phyloP scores from a whole-genome alignment of 257 asterid genomes.

The Nicotiana benthamiana region DNA sequence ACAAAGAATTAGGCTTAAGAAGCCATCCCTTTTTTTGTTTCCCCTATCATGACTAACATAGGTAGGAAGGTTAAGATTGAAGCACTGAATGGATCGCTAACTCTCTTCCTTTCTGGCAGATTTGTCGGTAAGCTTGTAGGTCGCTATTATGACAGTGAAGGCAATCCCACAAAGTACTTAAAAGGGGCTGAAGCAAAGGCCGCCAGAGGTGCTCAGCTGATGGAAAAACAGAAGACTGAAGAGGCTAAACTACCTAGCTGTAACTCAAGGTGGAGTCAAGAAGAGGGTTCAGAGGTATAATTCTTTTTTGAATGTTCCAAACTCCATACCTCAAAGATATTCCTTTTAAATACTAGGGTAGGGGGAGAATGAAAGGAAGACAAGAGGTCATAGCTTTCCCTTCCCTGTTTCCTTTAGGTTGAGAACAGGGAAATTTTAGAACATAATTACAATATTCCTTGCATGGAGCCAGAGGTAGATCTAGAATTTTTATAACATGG shows the following conservation, averaged over 20 bases:
- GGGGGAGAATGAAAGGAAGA: not conserved
- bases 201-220: constrained; percentile 86
- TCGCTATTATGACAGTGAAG: constrained; percentile 65
- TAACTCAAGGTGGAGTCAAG: constrained; percentile 89
- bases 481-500: too few relatives aligned
- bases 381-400: not conserved
- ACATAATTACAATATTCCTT: not conserved
- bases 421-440: not conserved
- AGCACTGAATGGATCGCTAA: not conserved
- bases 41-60: not conserved
- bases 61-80: not conserved
- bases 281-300: constrained; percentile 85
- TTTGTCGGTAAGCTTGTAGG: constrained; percentile 75
- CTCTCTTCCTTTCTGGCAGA: constrained; percentile 25
- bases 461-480: not conserved
- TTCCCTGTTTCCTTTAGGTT: not conserved
- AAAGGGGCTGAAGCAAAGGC: constrained; percentile 91
- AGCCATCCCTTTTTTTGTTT: not conserved
- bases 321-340: not conserved
- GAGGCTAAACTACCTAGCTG: constrained; percentile 74
- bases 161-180: constrained; percentile 72
- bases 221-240: constrained; percentile 76
- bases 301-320: not conserved
- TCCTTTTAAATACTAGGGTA: not conserved
- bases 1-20: not conserved